Evolutionary conservation across 352 stramenopile species (phyloP), one percentile per base, ranked within the genome.

Genomic region (Peronospora farinosa): DNA sequence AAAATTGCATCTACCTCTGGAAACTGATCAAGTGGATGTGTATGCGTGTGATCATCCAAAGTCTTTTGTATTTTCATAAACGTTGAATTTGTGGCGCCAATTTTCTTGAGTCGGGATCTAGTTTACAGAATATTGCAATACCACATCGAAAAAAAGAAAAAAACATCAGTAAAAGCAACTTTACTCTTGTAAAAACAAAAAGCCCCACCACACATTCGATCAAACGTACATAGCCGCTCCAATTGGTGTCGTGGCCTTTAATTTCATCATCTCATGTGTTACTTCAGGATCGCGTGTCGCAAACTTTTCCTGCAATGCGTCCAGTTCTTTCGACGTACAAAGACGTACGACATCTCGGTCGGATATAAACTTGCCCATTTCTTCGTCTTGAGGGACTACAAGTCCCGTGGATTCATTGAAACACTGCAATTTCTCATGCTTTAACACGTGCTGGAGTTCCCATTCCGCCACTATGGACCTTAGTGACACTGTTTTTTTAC

Each of bases 371-470:
- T 69, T 72, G 12, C 69, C 78, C 51, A 92, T 75, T 17, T 67
- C 61, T 11, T 86, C 63, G 11, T 67, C 57, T 13, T 55, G 51
- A 25, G 78, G 74, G 42, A 92, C 73, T 40, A 87, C 75, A 12
- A 77, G 52, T 1, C 80, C 80, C 33, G 80, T 84, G 5, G 80
- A 81, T 48, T 91, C 80, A 54, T 91, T 91, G 51, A 91, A 70
- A 27, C 86, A 87, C 38, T 83, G 71, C 43, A 84, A 5, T 5
- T 79, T 55, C 3, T 50, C 37, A 37, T 69, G 58, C 37, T 76
- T 43, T 33, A 79, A 39, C 28, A 67, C 60, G 17, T 63, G 40
- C 17, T 63, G 17, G 40, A 90, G 57, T 7, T 82, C 62, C 74
- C 76, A 87, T 21, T 83, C 65, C 36, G 39, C 41, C 33, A 79